These are phyloP conservation scores for Penicillium sp. DNA, from an alignment of 2,329 filamentous ascomycete genomes.

Conservation along the genomic window DNA sequence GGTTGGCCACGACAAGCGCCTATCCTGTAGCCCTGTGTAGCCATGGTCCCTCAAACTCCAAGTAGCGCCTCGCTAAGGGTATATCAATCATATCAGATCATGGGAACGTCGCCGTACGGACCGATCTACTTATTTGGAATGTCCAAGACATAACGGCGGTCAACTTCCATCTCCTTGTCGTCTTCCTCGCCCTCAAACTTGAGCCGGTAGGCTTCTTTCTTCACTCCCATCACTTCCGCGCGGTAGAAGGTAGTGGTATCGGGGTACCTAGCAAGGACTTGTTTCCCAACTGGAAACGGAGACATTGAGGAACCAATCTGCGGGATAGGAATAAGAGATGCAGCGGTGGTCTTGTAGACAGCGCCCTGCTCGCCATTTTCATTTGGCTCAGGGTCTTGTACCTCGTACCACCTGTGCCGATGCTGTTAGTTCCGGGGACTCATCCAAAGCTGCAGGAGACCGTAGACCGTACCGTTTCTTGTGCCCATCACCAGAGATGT, in stretches of 20 bases:
- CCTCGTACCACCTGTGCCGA: constrained; percentile 56
- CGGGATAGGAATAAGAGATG: constrained; percentile 72
- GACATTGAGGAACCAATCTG: constrained; percentile 55
- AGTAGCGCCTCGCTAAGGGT: constrained; percentile 27
- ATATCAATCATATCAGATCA: constrained; percentile 25
- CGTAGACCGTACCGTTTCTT: constrained; percentile 56
- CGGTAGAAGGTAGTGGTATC: constrained; percentile 83
- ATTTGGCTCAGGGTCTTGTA: constrained; percentile 74
- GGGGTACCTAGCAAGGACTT: constrained; percentile 72
- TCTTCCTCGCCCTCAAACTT: constrained; percentile 75
- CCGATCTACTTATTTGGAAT: constrained; percentile 49
- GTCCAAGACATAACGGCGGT: constrained; percentile 70
- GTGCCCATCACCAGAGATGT: constrained; percentile 64
- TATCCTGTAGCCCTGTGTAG: not conserved
- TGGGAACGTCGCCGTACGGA: constrained; percentile 7
- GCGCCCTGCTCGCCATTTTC: constrained; percentile 58
- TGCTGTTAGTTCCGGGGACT: constrained; percentile 9
- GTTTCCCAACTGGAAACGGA: constrained; percentile 60
- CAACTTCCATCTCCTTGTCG: constrained; percentile 69
- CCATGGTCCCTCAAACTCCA: constrained; percentile 14
- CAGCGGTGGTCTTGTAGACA: constrained; percentile 64
- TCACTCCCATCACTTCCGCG: constrained; percentile 70
- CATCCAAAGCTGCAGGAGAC: constrained; percentile 1
- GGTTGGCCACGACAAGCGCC: not conserved
- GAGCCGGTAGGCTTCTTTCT: constrained; percentile 50